Evolutionary conservation across 345 rosid genomes (phyloP), one percentile per base, ranked within the genome.

Genomic region (Dipteronia dyeriana): DNA sequence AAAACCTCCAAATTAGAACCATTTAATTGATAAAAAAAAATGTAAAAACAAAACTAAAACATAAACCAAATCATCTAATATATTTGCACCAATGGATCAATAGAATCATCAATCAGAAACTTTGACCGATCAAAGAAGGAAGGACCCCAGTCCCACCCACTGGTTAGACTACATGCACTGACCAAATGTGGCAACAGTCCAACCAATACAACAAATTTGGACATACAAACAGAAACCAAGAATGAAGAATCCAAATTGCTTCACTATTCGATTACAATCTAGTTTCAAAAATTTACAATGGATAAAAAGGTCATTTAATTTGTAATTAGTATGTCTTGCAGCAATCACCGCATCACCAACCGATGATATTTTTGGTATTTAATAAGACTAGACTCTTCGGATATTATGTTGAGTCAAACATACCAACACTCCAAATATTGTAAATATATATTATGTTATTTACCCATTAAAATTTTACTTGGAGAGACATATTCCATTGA

Each of bases 261-360:
- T 4, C 29, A n/a, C 34, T 11, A 41, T 20, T 49, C 47, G 51
- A 20, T 41, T n/a, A 0, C 38, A 34, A 4, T 45, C 29, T 9
- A 66, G 25, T 22, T 22, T 4, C 56, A 23, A 16, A 23, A 3
- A 3, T 17, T 74, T 16, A 47, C 14, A 47, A 7, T 47, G 45
- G 77, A 45, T 19, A 65, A 74, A 62, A 43, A n/a, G 17, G 66
- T 73, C 60, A 71, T 45, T 74, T 22, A 22, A 8, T 0, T 12
- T 17, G 3, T 0, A 25, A 12, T 20, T 9, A 19, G 25, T n/a
- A 41, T 64, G 7, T 31, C 34, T 10, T 10, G 12, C 71, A 72
- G 79, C 80, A 60, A 76, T 60, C 77, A 80, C 80, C 69, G 79
- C 77, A 8, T 43, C 68, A 9, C 70, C 59, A 11, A 39, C 60